phyloP scores from a whole-genome alignment of 225 moss, liverwort and hornwort species.

The Physcomitrellopsis africana region DNA sequence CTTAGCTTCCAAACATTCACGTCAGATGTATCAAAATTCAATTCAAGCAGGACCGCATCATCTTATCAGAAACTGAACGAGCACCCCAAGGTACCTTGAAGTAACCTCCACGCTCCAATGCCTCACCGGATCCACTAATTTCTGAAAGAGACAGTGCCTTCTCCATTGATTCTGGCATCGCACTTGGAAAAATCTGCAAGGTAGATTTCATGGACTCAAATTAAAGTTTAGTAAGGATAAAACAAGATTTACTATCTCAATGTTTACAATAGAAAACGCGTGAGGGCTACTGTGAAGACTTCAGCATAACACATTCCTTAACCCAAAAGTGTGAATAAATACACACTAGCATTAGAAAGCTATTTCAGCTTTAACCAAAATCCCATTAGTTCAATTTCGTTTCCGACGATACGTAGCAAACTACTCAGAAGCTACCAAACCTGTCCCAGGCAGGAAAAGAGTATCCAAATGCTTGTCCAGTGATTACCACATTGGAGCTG shows the following conservation, averaged over 20 bases:
- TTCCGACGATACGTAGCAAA: slow-evolving; percentile 1
- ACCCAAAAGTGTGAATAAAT: neutral
- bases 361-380: slow-evolving; percentile 20
- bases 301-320: slow-evolving; percentile 6
- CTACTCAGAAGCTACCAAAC: slow-evolving; percentile 8
- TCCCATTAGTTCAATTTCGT: slow-evolving; percentile 14
- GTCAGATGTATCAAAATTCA: neutral
- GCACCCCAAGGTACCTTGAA: slow-evolving; percentile 64
- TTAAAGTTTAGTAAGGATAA: slow-evolving; percentile 20
- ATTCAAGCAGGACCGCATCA: slow-evolving; percentile 12
- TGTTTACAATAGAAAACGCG: neutral
- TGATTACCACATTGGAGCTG: slow-evolving; percentile 56
- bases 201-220: slow-evolving; percentile 28
- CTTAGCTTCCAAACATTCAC: neutral
- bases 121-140: slow-evolving; percentile 70
- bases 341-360: neutral
- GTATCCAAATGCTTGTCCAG: slow-evolving; percentile 22
- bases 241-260: slow-evolving; percentile 4
- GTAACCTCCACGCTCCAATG: slow-evolving; percentile 70
- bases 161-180: slow-evolving; percentile 42
- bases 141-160: slow-evolving; percentile 52
- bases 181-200: slow-evolving; percentile 50
- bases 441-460: neutral
- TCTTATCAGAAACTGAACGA: slow-evolving; percentile 13
- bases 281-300: neutral